A percentile compares a stretch with the other conserved stretches of the same genome.
Conservation (phyloP, 768 basidiomycete species). For the Lentinus brumalis region DNA sequence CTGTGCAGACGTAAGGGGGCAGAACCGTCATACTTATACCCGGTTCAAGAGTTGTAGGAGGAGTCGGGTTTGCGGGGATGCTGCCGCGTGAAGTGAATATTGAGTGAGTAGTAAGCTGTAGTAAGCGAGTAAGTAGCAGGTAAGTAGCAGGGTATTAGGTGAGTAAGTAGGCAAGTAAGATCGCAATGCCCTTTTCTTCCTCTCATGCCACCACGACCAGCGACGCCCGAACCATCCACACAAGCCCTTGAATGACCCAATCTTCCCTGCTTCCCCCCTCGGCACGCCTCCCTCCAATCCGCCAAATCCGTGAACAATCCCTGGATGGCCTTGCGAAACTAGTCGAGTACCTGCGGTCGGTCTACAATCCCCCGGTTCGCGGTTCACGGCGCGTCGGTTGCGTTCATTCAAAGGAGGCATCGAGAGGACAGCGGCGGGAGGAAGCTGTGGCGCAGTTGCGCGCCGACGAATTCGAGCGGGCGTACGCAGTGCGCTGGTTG, state of each 20-base stretch:
- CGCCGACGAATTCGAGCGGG: constrained; percentile 68
- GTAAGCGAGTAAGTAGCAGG: too few species aligned
- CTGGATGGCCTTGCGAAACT: constrained; percentile 43
- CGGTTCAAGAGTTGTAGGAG: too few species aligned
- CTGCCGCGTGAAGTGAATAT: too few species aligned
- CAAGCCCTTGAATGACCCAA: neutral
- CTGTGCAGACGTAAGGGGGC: too few species aligned
- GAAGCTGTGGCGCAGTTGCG: constrained; percentile 38
- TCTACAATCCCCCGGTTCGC: constrained; percentile 66
- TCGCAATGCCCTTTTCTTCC: too few species aligned
- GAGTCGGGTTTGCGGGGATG: too few species aligned
- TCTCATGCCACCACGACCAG: too few species aligned
- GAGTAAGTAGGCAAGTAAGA: too few species aligned
- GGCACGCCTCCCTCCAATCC: constrained; percentile 54
- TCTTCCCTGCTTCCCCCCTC: constrained; percentile 44
- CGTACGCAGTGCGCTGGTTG: constrained; percentile 74
- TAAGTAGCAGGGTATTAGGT: too few species aligned
- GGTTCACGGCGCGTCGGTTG: constrained; percentile 47
- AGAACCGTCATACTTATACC: too few species aligned
- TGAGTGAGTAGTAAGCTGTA: too few species aligned
- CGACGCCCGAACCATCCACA: too few species aligned
- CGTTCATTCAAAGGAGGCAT: constrained; percentile 19
- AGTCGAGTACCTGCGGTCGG: constrained; percentile 49
- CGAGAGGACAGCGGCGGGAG: neutral
- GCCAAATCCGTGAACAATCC: constrained; percentile 39